These are phyloP conservation scores for Candida glaebosa DNA, from an alignment of 805 yeast species.

Conservation along the genomic window DNA sequence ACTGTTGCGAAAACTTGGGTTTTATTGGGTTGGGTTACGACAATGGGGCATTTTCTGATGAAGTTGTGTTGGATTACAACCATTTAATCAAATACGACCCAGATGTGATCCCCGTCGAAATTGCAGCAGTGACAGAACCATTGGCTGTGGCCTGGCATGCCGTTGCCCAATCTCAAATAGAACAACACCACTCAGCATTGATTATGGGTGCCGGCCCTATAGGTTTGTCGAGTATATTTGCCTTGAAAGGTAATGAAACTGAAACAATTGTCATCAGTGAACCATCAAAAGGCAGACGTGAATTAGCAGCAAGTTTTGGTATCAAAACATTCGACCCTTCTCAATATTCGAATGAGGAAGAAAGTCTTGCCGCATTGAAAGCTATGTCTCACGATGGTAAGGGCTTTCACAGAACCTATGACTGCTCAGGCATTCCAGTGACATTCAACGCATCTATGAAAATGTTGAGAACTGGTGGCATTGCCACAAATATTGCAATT, in stretches of 20 bases:
- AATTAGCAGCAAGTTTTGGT: constrained; percentile 49
- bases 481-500: constrained; percentile 58
- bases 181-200: constrained; percentile 44
- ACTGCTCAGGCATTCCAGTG: constrained; percentile 53
- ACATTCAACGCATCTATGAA: constrained; percentile 50
- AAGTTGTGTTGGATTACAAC: constrained; percentile 38
- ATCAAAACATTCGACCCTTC: constrained; percentile 31
- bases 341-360: constrained; percentile 2
- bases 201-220: constrained; percentile 64
- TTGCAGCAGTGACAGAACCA: constrained; percentile 57
- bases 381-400: constrained; percentile 32
- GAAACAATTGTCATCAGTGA: constrained; percentile 54
- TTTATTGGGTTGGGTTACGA: constrained; percentile 54
- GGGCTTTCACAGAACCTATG: constrained; percentile 49
- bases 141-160: constrained; percentile 62
- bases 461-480: constrained; percentile 50
- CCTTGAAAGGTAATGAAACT: constrained; percentile 39
- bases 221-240: constrained; percentile 54
- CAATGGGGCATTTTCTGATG: constrained; percentile 55
- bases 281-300: constrained; percentile 53
- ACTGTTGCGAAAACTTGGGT: constrained; percentile 48
- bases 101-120: constrained; percentile 32
- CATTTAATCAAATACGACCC: constrained; percentile 42
- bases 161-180: constrained; percentile 38
- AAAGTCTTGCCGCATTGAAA: constrained; percentile 28